phyloP scores from a whole-genome alignment of 2,329 filamentous ascomycete species.

The Colletotrichum cordylinicola region DNA sequence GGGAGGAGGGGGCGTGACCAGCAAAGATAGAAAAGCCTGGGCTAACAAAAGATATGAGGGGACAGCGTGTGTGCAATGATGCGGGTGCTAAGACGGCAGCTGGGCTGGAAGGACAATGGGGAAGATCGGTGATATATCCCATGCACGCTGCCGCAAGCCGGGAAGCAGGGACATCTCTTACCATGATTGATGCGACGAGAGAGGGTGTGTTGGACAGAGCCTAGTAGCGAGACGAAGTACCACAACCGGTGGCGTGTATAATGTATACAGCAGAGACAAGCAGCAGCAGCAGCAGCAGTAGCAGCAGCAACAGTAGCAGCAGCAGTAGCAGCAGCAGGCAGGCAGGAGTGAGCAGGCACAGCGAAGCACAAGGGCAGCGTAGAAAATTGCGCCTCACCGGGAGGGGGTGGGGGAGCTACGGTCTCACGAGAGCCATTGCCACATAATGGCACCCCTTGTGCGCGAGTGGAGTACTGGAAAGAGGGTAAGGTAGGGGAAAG shows the following conservation, averaged over 20 bases:
- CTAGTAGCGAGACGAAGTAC: conserved; percentile 37
- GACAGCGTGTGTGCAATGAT: conserved; percentile 18
- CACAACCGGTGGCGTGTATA: conserved; percentile 40
- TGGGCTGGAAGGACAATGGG: conserved; percentile 27
- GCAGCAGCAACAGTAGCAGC: background rate
- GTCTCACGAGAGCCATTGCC: conserved; percentile 39
- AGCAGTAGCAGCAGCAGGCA: background rate
- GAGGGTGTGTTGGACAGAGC: conserved; percentile 42
- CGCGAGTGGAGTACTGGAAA: conserved; percentile 22
- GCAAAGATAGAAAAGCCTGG: conserved; percentile 24
- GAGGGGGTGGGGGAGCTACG: conserved; percentile 25
- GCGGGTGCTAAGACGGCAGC: conserved; percentile 24
- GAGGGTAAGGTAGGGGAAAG: conserved; percentile 20
- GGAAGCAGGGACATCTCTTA: conserved; percentile 47
- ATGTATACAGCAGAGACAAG: conserved; percentile 34
- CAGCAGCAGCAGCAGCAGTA: conserved; percentile 8
- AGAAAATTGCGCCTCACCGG: conserved; percentile 27
- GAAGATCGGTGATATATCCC: conserved; percentile 47
- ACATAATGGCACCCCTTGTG: conserved; percentile 27
- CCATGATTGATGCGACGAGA: conserved; percentile 51
- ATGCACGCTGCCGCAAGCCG: conserved; percentile 49
- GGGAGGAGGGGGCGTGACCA: conserved; percentile 23
- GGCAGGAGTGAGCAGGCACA: conserved; percentile 21
- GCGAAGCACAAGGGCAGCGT: conserved; percentile 25
- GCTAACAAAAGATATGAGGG: conserved; percentile 29